These are phyloP conservation scores for Lodderomyces pseudojiufengensis DNA, from an alignment of 1,139 yeast genomes.

Conservation along the genomic window DNA sequence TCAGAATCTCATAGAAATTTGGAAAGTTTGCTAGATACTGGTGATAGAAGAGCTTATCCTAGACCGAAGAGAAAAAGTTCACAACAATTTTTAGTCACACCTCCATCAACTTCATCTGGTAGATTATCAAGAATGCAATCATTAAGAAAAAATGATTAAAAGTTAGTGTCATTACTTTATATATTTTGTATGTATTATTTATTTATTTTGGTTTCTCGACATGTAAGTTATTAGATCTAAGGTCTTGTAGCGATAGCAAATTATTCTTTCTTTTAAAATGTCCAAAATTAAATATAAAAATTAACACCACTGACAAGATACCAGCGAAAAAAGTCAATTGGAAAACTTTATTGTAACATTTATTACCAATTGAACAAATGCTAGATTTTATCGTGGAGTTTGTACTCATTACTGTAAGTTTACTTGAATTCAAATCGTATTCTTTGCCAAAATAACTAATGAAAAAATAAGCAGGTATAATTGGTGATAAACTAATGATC, in stretches of 20 bases:
- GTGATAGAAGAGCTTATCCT: constrained; percentile 17
- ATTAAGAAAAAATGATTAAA: constrained; percentile 5
- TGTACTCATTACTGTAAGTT: background rate
- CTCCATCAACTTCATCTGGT: constrained; percentile 5
- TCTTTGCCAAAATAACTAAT: constrained; percentile 50
- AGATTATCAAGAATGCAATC: constrained; percentile 12
- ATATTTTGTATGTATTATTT: background rate
- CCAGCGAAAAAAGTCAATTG: constrained; percentile 31
- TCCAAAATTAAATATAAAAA: constrained; percentile 25
- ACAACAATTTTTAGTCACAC: constrained; percentile 3
- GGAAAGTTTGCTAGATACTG: constrained; percentile 14
- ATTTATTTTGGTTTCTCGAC: constrained; percentile 3
- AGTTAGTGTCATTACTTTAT: no score
- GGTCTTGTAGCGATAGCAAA: constrained; percentile 3
- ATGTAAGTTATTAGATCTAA: constrained; percentile 4
- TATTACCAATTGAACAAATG: constrained; percentile 34
- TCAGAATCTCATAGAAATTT: constrained; percentile 14
- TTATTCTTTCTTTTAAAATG: background rate
- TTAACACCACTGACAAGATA: constrained; percentile 20
- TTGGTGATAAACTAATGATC: constrained; percentile 50
- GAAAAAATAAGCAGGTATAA: constrained; percentile 47
- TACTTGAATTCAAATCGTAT: constrained; percentile 42
- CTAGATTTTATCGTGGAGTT: background rate
- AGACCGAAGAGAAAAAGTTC: constrained; percentile 13
- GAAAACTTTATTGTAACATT: constrained; percentile 45